phyloP scores from a whole-genome alignment of 2,329 filamentous ascomycete species.

The Ophiostoma piceae region DNA sequence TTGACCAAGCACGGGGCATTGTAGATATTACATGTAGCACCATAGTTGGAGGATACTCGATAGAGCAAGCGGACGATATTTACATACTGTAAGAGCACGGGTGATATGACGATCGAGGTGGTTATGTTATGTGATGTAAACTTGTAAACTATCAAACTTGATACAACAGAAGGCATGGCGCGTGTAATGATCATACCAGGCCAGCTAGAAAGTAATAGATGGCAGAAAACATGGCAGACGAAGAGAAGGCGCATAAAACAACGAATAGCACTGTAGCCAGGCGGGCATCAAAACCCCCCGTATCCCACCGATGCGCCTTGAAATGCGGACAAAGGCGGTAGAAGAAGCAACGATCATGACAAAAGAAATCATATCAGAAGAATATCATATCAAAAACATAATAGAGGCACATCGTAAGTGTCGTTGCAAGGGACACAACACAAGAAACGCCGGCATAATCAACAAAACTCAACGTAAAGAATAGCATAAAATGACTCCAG shows the following conservation, averaged over 20 bases:
- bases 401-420: background rate
- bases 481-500: background rate
- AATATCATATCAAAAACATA: no score
- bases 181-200: background rate
- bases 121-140: background rate
- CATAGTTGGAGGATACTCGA: background rate
- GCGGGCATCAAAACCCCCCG: background rate
- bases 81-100: background rate
- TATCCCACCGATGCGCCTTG: constrained; percentile 15
- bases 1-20: background rate
- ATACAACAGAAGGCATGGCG: background rate
- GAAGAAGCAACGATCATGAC: background rate
- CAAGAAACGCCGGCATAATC: background rate
- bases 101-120: no score
- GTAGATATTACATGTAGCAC: background rate
- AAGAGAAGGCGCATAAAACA: background rate
- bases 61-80: background rate
- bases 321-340: background rate
- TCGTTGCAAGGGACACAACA: background rate
- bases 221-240: background rate
- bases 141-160: background rate
- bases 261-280: background rate
- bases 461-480: background rate
- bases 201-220: background rate
- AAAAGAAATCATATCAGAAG: background rate